Conservation (phyloP, 352 stramenopile genomes). For the Pythium oligandrum region DNA sequence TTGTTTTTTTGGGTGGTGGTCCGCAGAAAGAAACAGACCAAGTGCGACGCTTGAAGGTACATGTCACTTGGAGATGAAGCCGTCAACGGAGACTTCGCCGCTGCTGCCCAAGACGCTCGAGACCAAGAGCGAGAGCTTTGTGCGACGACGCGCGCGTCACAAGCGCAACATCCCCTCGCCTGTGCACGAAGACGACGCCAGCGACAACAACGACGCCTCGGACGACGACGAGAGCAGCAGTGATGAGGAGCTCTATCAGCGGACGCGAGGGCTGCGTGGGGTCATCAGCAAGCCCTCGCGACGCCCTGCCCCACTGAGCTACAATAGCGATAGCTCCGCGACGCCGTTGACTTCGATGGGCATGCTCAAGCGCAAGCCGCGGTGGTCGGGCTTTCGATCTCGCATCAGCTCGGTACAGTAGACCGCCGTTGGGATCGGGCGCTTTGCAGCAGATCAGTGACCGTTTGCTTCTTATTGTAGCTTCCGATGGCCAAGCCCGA, state of each 20-base stretch:
- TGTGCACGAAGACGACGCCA: conserved; percentile 3
- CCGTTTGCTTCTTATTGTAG: neutral
- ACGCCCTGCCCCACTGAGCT: conserved; percentile 10
- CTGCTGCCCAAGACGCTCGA: conserved; percentile 5
- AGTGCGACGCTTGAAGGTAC: no score
- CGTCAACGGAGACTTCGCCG: conserved; percentile 11
- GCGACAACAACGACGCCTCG: conserved; percentile 2
- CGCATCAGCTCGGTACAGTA: conserved; percentile 7
- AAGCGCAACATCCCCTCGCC: neutral
- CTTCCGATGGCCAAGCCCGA: conserved; percentile 11
- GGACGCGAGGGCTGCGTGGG: conserved; percentile 4
- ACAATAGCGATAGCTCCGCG: conserved; percentile 7
- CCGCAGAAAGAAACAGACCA: no score
- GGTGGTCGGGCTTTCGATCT: conserved; percentile 31
- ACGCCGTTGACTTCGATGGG: conserved; percentile 9
- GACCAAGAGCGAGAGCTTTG: neutral
- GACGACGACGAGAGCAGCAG: conserved; percentile 8
- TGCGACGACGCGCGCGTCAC: conserved; percentile 2
- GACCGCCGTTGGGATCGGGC: no score
- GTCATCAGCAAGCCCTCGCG: conserved; percentile 5
- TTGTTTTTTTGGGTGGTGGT: no score
- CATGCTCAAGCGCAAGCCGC: conserved; percentile 25
- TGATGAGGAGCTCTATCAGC: neutral
- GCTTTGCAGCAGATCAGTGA: no score
- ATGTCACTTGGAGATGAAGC: neutral